Evolutionary conservation across 345 rosid genomes (phyloP).

Genomic region (Fremontodendron californicum): DNA sequence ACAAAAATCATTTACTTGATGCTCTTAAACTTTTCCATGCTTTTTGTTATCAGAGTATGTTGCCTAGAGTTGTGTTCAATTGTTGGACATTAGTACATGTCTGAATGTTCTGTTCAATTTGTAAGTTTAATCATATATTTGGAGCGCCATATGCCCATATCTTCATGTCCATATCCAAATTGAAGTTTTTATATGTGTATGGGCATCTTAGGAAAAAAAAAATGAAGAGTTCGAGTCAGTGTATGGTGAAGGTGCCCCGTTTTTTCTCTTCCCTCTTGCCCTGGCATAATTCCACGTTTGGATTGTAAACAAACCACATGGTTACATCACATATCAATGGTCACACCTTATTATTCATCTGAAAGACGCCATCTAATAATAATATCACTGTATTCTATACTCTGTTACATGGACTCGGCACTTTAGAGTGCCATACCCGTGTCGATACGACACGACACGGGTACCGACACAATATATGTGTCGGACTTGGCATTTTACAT

Average conservation of each 20-base stretch:
- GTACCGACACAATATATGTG: too few species aligned
- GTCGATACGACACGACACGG: too few species aligned
- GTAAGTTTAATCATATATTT: background rate
- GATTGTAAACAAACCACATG: background rate
- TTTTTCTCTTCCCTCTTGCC: background rate
- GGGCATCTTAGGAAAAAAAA: background rate
- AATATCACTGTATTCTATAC: background rate
- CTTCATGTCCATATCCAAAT: background rate
- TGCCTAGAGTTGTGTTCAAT: background rate
- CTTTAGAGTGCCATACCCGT: too few species aligned
- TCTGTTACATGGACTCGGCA: too few species aligned
- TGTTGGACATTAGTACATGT: background rate
- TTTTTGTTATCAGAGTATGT: background rate
- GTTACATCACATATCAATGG: background rate
- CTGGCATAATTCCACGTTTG: background rate
- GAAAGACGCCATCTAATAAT: background rate
- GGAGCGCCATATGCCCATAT: background rate
- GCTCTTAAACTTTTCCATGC: background rate
- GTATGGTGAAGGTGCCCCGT: background rate
- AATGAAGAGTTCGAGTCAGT: background rate
- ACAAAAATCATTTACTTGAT: background rate
- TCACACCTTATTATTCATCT: background rate
- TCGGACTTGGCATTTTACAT: too few species aligned
- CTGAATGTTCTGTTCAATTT: background rate
- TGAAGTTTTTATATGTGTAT: background rate